Conservation (phyloP, 2,329 filamentous ascomycete species). For the Calonectria leucothoes region DNA sequence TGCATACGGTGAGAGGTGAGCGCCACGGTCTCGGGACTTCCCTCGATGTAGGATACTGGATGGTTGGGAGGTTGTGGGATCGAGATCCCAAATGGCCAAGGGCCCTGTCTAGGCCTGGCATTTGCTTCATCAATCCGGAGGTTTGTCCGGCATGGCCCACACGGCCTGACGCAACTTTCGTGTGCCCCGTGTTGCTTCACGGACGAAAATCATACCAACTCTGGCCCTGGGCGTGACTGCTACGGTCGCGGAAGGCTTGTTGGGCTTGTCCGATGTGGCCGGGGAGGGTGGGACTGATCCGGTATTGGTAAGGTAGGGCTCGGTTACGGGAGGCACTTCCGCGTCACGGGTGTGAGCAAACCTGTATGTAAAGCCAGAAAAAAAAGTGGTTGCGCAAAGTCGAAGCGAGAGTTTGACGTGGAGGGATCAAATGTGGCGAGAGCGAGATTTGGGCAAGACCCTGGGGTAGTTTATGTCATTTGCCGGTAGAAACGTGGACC, state of each 20-base stretch:
- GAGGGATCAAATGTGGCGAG: slow-evolving; percentile 24
- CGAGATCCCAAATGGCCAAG: neutral
- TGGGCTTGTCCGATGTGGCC: neutral
- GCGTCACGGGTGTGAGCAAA: neutral
- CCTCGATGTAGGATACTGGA: neutral
- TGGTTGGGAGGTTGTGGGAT: neutral
- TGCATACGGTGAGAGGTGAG: neutral
- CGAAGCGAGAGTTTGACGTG: neutral
- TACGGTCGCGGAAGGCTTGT: neutral
- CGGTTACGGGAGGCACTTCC: neutral
- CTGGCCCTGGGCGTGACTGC: no score
- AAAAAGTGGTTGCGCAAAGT: neutral
- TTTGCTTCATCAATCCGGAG: neutral
- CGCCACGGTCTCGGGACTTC: neutral
- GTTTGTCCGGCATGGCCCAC: neutral
- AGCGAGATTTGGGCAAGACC: neutral
- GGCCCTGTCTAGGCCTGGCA: neutral
- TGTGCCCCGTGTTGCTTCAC: neutral
- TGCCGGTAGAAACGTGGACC: neutral
- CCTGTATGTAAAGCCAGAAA: neutral
- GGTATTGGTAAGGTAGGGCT: neutral
- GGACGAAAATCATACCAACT: neutral
- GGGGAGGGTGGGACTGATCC: neutral
- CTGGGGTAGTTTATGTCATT: neutral
- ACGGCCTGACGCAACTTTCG: neutral